Evolutionary conservation across 768 basidiomycete species (phyloP), one percentile per base, ranked within the genome.

Genomic region (Suillus brevipes): DNA sequence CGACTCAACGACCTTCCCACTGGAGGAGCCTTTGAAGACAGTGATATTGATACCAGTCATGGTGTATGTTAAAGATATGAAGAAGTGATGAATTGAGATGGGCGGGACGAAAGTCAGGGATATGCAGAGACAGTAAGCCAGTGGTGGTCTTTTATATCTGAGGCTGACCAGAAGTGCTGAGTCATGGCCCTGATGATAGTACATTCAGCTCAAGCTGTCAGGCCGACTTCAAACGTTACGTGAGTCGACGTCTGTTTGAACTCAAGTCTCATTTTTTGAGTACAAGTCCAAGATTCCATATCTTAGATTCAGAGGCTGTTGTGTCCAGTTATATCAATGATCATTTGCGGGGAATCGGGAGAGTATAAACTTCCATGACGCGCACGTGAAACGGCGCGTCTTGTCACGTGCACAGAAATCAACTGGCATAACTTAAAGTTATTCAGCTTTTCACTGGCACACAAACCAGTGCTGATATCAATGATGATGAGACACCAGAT

Each of bases 11-110:
- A 72, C 68, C 45, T 62, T 62, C 20, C 73, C 71, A 0, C 56
- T 60, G n/a, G 10, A 12, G 23, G 71, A 67, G 12, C 78, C 77
- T 40, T 78, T 78, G 74, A 71, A 78, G 1, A 71, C 69, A 25
- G 71, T 74, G 63, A 73, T 71, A 36, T 75, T 59, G 5, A 77
- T 31, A 36, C 69, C 38, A 28, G 74, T 36, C 62, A 69, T 63
- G 4, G 28, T 53, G 18, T 28, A 52, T 52, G 18, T 31, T 18
- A 23, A 53, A 53, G 18, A 31, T 28, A 31, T 18, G 23, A 52
- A 16, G 18, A 34, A 28, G 8, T 23, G 8, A 18, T 52, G 1
- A 4, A 52, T 31, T 53, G 8, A 53, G 16, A 18, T 31, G 12
- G 9, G 28, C 9, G 52, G 28, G 52, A 53, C 20, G 31, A 53